A percentile compares a stretch with the other conserved stretches of the same genome.
Conservation (phyloP, 352 stramenopile genomes). For the Phytophthora sojae region DNA sequence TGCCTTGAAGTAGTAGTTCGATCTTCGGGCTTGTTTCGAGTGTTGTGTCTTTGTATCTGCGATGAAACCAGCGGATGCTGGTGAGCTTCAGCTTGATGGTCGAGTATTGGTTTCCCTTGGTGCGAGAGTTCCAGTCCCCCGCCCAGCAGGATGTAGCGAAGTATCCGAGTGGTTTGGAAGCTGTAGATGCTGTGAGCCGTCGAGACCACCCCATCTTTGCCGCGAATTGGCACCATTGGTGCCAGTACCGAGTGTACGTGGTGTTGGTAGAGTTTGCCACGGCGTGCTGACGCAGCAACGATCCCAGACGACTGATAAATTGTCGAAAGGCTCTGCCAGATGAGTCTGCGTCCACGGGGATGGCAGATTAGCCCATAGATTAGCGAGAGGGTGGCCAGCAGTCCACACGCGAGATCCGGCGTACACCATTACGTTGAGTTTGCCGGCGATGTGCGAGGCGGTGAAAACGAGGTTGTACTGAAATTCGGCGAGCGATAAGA, state of each 20-base stretch:
- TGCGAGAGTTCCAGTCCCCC: neutral
- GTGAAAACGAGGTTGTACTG: slow-evolving; percentile 24
- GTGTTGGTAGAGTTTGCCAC: slow-evolving; percentile 21
- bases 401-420: slow-evolving; percentile 23
- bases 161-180: neutral
- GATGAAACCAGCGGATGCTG: slow-evolving; percentile 7
- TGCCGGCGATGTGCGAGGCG: slow-evolving; percentile 23
- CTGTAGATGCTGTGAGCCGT: slow-evolving; percentile 6
- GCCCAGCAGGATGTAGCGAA: neutral
- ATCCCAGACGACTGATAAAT: slow-evolving; percentile 29
- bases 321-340: slow-evolving; percentile 11
- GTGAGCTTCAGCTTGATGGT: slow-evolving; percentile 7
- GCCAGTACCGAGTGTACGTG: slow-evolving; percentile 15
- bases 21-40: neutral
- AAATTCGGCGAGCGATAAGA: slow-evolving; percentile 26
- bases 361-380: slow-evolving; percentile 16
- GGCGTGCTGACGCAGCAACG: slow-evolving; percentile 9
- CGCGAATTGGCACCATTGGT: slow-evolving; percentile 26
- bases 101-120: neutral
- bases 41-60: neutral
- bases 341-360: slow-evolving; percentile 14
- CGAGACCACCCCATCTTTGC: slow-evolving; percentile 12
- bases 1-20: neutral
- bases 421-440: slow-evolving; percentile 24
- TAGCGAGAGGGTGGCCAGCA: neutral